These are phyloP conservation scores for Uronychia binucleata DNA, from an alignment of 73 alveolate genomes.

Conservation along the genomic window DNA sequence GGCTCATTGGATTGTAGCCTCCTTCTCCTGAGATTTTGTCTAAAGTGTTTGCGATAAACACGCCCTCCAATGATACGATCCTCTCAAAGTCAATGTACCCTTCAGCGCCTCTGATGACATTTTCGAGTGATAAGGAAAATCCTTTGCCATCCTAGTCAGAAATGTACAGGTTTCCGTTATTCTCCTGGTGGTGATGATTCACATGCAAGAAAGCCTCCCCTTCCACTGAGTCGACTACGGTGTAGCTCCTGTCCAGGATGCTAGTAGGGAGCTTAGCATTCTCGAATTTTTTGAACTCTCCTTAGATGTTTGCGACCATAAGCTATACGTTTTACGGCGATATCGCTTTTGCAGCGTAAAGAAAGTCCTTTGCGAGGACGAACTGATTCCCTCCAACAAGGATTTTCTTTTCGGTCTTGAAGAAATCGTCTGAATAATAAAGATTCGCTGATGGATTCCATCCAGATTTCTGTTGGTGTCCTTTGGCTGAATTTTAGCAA, in stretches of 20 bases:
- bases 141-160: conserved; percentile 81
- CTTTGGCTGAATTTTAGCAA: too few relatives aligned
- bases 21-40: too few relatives aligned
- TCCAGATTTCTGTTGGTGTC: conserved; percentile 29
- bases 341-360: conserved; percentile 83
- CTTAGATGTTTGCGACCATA: conserved; percentile 54
- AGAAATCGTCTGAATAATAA: conserved; percentile 82
- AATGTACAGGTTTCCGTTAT: conserved; percentile 75
- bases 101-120: conserved; percentile 76
- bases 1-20: too few relatives aligned
- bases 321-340: conserved; percentile 69
- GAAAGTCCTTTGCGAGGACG: conserved; percentile 68
- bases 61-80: conserved; percentile 82
- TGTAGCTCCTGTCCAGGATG: conserved; percentile 42
- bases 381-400: conserved; percentile 85
- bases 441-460: conserved; percentile 43
- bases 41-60: conserved; percentile 80
- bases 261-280: conserved; percentile 71
- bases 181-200: conserved; percentile 62
- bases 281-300: conserved; percentile 59
- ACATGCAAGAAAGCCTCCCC: conserved; percentile 75
- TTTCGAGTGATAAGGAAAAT: conserved; percentile 68
- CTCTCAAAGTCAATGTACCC: conserved; percentile 83
- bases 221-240: conserved; percentile 87
- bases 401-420: conserved; percentile 62